These are phyloP conservation scores for Trichosanthes cucumerina DNA, from an alignment of 306 rosid species.

Conservation along the genomic window DNA sequence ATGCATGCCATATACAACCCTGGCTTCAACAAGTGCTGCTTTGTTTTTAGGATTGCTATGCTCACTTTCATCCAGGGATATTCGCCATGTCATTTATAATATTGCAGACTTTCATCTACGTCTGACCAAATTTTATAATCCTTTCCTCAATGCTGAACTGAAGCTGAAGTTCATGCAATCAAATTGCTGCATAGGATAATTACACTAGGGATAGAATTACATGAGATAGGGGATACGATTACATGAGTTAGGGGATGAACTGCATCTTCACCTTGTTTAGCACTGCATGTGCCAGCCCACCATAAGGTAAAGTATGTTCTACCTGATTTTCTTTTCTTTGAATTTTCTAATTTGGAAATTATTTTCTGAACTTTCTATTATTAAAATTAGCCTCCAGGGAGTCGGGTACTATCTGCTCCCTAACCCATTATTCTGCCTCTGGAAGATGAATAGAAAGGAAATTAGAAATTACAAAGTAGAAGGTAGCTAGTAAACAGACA, in stretches of 20 bases:
- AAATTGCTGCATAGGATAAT: neutral
- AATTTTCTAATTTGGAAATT: neutral
- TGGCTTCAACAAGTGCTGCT: constrained; percentile 1
- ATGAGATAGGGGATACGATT: neutral
- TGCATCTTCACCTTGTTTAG: neutral
- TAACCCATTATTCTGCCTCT: neutral
- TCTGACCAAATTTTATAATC: neutral
- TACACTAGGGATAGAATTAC: neutral
- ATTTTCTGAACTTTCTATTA: neutral
- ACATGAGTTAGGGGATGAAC: neutral
- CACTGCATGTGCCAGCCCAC: constrained; percentile 1
- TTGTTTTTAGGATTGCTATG: neutral
- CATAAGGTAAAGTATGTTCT: neutral
- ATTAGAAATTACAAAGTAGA: neutral
- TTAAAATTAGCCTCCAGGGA: neutral
- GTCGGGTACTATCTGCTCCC: neutral
- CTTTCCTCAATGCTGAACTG: neutral
- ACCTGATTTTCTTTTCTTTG: neutral
- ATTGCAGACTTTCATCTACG: neutral
- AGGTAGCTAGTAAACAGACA: neutral
- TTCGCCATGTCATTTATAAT: neutral
- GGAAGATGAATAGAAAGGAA: neutral
- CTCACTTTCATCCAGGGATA: neutral
- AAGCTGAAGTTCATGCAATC: neutral
- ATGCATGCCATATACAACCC: neutral